A percentile compares a stretch with the other conserved stretches of the same genome.
Conservation (phyloP, 2,329 filamentous ascomycete species). For the Microsporum ferrugineum region DNA sequence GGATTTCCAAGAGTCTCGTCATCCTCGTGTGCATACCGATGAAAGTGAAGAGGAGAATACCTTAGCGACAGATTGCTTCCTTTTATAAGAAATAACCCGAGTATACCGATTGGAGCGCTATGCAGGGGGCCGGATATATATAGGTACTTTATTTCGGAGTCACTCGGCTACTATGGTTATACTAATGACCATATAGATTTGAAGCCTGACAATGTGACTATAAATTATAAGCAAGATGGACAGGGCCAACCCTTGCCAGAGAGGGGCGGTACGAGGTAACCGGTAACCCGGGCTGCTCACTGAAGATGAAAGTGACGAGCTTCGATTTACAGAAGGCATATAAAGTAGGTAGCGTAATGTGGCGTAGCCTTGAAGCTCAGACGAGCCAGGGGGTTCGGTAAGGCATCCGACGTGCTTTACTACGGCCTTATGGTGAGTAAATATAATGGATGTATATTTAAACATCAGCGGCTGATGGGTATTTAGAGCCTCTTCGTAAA, state of each 20-base stretch:
- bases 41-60: slow-evolving; percentile 3
- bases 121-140: no score
- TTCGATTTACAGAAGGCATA: slow-evolving; percentile 5
- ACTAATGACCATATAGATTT: slow-evolving; percentile 2
- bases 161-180: neutral
- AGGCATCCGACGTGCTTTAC: slow-evolving; percentile 6
- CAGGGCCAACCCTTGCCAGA: neutral
- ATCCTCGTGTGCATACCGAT: neutral
- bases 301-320: slow-evolving; percentile 7
- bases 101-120: neutral
- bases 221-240: slow-evolving; percentile 2
- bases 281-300: neutral
- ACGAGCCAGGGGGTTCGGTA: slow-evolving; percentile 7
- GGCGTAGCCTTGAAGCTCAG: slow-evolving; percentile 6
- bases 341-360: slow-evolving; percentile 7
- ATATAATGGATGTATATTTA: slow-evolving; percentile 10
- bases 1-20: no score
- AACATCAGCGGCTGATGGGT: no score
- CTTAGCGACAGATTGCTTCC: slow-evolving; percentile 5
- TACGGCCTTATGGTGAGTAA: slow-evolving; percentile 8
- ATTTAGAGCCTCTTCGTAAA: no score
- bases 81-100: slow-evolving; percentile 6
- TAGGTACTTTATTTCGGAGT: neutral
- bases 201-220: slow-evolving; percentile 7
- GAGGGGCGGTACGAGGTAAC: neutral